Evolutionary conservation across 192 early-diverging fungal genomes (phyloP).

Genomic region (Chytriomyces hyalinus): DNA sequence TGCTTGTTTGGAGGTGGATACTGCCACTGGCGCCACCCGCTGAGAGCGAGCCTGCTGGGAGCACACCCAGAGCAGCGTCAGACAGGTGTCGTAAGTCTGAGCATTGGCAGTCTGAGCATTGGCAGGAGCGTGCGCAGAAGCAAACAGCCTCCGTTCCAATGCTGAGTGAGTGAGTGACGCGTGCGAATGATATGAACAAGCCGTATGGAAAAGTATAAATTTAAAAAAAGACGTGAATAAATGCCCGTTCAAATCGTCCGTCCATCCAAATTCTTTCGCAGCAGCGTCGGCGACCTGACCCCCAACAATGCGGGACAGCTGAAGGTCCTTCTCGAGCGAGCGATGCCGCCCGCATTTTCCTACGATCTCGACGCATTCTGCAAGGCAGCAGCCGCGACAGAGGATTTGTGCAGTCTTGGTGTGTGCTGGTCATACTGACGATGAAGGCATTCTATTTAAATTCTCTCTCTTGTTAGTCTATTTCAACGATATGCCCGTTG

Average conservation of each 20-base stretch:
- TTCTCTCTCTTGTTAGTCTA: constrained; percentile 3
- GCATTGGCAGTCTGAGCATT: too few relatives aligned
- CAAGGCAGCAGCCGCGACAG: constrained; percentile 13
- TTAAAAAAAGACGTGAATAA: too few relatives aligned
- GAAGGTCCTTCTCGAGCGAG: constrained; percentile 18
- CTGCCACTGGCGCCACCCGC: too few relatives aligned
- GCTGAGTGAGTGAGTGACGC: too few relatives aligned
- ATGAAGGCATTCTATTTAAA: neutral
- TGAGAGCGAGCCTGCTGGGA: too few relatives aligned
- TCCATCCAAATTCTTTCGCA: constrained; percentile 27
- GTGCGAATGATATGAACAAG: too few relatives aligned
- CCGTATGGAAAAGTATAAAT: too few relatives aligned
- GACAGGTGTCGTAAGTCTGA: too few relatives aligned
- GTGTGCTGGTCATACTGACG: neutral
- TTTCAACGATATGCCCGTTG: constrained; percentile 43
- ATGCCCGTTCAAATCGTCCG: constrained; percentile 21
- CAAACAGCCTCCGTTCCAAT: too few relatives aligned
- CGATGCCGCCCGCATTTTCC: neutral
- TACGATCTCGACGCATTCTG: constrained; percentile 4
- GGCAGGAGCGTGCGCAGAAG: too few relatives aligned
- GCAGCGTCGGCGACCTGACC: constrained; percentile 23
- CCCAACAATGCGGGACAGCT: constrained; percentile 40
- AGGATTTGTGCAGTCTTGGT: constrained; percentile 31
- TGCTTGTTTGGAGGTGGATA: too few relatives aligned
- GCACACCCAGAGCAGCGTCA: too few relatives aligned